Evolutionary conservation across 208 protist species (phyloP), one percentile per base, ranked within the genome.

Genomic region (Leishmania gerbilli): DNA sequence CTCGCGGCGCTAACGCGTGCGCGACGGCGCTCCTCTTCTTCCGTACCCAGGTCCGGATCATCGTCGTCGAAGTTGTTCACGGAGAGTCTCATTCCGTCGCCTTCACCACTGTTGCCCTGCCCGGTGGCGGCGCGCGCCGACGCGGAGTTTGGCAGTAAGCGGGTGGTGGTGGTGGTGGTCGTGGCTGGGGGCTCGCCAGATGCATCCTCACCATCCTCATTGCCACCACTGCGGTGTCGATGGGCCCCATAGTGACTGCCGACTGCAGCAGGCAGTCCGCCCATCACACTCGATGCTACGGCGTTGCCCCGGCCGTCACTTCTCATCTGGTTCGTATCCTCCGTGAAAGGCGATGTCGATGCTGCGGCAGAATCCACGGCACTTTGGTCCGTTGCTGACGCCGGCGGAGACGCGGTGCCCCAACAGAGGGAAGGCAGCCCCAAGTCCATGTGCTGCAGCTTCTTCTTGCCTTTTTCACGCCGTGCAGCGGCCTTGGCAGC

Each of bases 11-110:
- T 40, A 45, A 51, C 21, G 55, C n/a, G 51, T n/a, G 37, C 31
- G 47, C 79, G 45, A 4, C 34, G 27, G n/a, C 34, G 40, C 11
- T 17, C 58, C 31, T 84, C 71, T 40, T 78, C 81, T 45, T 77
- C 81, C 76, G 80, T 80, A 40, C 56, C n/a, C 24, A 77, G 13
- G 37, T 84, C 81, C 1, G 37, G 8, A 42, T 80, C 81, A 2
- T 64, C 49, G 3, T 37, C n/a, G 47, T 62, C 65, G 56, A 62
- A 17, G n/a, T 13, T 27, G 17, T 27, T 47, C 7, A 31, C 40
- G 21, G 21, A 15, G 40, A 2, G 37, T 27, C 5, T 45, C 65
- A 71, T 13, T 4, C 37, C 67, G 5, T 21, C 67, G 37, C 0
- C 17, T 7, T 31, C 37, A 7, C 31, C 15, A 42, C 17, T 2